These are phyloP conservation scores for Dothistroma pini DNA, from an alignment of 2,329 filamentous ascomycete genomes.

Conservation along the genomic window DNA sequence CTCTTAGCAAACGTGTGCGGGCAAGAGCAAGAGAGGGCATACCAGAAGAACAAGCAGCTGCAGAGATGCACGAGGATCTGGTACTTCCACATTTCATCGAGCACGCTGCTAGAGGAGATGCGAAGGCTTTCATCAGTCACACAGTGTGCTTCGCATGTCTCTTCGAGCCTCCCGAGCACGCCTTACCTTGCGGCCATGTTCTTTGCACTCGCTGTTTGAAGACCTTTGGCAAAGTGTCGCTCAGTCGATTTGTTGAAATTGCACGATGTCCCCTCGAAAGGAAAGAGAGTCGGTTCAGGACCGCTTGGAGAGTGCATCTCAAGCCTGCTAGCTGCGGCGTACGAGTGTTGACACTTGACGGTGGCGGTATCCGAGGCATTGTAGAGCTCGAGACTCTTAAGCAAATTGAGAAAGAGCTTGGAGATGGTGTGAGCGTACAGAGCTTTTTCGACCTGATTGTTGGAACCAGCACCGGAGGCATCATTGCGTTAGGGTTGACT, in stretches of 20 bases:
- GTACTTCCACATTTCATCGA: neutral
- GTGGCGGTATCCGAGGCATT: constrained; percentile 45
- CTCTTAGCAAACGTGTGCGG: neutral
- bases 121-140: constrained; percentile 36
- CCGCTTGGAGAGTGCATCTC: constrained; percentile 1
- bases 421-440: constrained; percentile 37
- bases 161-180: constrained; percentile 39
- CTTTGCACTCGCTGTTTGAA: constrained; percentile 40
- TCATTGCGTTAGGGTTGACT: constrained; percentile 30
- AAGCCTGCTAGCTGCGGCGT: constrained; percentile 34
- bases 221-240: constrained; percentile 26
- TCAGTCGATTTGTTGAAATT: constrained; percentile 8
- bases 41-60: neutral
- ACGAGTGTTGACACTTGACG: constrained; percentile 39
- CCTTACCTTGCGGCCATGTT: constrained; percentile 43
- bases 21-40: neutral
- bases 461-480: constrained; percentile 36
- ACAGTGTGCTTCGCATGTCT: constrained; percentile 45
- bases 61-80: neutral
- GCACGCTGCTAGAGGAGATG: neutral
- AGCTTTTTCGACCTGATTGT: constrained; percentile 47
- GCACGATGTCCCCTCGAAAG: constrained; percentile 28
- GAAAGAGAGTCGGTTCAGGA: neutral
- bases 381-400: constrained; percentile 41
- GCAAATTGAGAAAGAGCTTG: constrained; percentile 37